These are phyloP conservation scores for Aspergillus tanneri DNA, from an alignment of 2,329 filamentous ascomycete genomes.

Conservation along the genomic window DNA sequence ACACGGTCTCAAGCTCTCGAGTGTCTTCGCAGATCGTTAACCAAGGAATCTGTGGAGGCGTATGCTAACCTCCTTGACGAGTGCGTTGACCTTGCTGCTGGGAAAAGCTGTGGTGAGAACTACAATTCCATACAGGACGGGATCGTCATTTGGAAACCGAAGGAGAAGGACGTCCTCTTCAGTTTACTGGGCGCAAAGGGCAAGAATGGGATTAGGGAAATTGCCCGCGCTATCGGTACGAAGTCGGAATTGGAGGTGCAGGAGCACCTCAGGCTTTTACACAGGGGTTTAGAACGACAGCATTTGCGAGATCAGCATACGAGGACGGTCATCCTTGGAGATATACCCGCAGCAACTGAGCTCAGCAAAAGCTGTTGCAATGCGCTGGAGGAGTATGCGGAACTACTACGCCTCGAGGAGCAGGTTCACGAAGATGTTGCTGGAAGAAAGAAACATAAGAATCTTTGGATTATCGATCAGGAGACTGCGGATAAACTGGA, in stretches of 20 bases:
- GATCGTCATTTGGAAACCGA: slow-evolving; percentile 64
- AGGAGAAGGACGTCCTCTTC: slow-evolving; percentile 73
- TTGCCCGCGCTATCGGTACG: slow-evolving; percentile 63
- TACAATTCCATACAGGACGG: slow-evolving; percentile 62
- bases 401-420: slow-evolving; percentile 64
- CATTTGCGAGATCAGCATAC: slow-evolving; percentile 35
- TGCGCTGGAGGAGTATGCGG: slow-evolving; percentile 67
- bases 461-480: slow-evolving; percentile 63
- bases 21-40: slow-evolving; percentile 26
- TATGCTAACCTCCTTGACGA: slow-evolving; percentile 56
- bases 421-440: slow-evolving; percentile 60
- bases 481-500: slow-evolving; percentile 34
- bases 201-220: slow-evolving; percentile 58
- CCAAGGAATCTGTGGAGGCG: slow-evolving; percentile 48
- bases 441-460: slow-evolving; percentile 62
- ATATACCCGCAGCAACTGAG: slow-evolving; percentile 72
- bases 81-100: too few relatives aligned
- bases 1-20: slow-evolving; percentile 15
- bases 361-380: slow-evolving; percentile 64
- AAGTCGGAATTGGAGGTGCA: slow-evolving; percentile 75
- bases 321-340: slow-evolving; percentile 48
- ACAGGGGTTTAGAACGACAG: slow-evolving; percentile 48
- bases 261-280: slow-evolving; percentile 66
- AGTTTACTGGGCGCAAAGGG: slow-evolving; percentile 64
- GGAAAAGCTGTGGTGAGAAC: too few relatives aligned